Evolutionary conservation across 257 asterid genomes (phyloP), one percentile per base, ranked within the genome.

Genomic region (Ilex asprella): DNA sequence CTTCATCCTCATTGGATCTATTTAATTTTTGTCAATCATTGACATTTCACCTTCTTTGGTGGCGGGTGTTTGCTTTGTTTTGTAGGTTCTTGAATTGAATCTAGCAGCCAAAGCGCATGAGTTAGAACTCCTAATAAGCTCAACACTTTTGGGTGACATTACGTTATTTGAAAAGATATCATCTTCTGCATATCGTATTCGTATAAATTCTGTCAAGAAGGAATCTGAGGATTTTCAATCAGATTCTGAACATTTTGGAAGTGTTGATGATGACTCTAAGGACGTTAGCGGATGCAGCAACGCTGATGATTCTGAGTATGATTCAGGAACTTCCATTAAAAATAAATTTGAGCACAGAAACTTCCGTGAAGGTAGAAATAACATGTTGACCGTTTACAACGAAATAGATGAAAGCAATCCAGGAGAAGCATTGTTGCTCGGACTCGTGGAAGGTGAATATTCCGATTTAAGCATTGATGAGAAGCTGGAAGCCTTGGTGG

Each of bases 331-430:
- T 75, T 71, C 83, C 69, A 74, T 66, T 77, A 81, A 77, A 53
- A 67, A 71, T 65, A 76, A 63, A 68, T 65, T 56, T 64, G 73
- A 61, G 58, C 70, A 21, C 54, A 74, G 46, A 62, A 70, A 72
- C 74, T 73, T 27, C 63, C 61, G 66, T 66, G 62, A 69, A 57
- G 70, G 72, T 63, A 66, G 70, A 66, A 59, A 59, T 54, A 65
- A 73, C 30, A 65, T 58, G 70, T 59, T 66, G 73, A 65, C 59
- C 49, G 72, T 77, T 56, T 67, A 68, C 64, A 74, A 81, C 60
- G 99, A 87, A 84, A 93, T 93, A 74, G 99, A 93, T 75, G 99
- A 93, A 74, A 87, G 99, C 89, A 79, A 87, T 77, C 79, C 95
- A 51, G 99, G 96, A 73, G 97, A 93, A 80, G 84, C 71, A 56